A percentile compares a stretch with the other conserved stretches of the same genome.
Conservation (phyloP, 306 rosid genomes). For the Bauhinia variegata region DNA sequence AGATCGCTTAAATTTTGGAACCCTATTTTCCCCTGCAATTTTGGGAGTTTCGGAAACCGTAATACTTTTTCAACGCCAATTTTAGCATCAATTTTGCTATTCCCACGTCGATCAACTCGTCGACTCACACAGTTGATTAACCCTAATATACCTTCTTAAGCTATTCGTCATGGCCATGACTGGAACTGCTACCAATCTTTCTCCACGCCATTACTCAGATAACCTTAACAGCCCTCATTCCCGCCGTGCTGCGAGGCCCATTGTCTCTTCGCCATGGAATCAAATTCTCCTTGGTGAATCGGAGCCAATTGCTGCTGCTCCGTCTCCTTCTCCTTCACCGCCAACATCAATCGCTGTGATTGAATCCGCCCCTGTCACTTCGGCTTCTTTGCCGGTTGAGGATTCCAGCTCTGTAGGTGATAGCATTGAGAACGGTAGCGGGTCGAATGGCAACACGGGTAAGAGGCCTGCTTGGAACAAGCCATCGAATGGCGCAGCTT, state of each 20-base stretch:
- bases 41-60: constrained; percentile 28
- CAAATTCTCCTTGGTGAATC: constrained; percentile 64
- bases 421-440: constrained; percentile 44
- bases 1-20: constrained; percentile 71
- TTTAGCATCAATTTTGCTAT: neutral
- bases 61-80: constrained; percentile 5
- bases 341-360: constrained; percentile 20
- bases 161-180: constrained; percentile 50
- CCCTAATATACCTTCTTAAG: constrained; percentile 36
- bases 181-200: constrained; percentile 39
- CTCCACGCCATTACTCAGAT: constrained; percentile 47
- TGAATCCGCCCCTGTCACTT: constrained; percentile 32
- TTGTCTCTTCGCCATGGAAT: constrained; percentile 54
- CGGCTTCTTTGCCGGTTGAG: constrained; percentile 24
- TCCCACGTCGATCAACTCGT: constrained; percentile 56
- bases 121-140: constrained; percentile 35
- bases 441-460: constrained; percentile 41
- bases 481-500: constrained; percentile 57
- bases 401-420: constrained; percentile 48
- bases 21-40: constrained; percentile 37
- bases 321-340: constrained; percentile 34
- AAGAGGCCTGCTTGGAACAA: constrained; percentile 80
- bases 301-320: constrained; percentile 48
- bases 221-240: constrained; percentile 44
- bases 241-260: constrained; percentile 41